phyloP scores from a whole-genome alignment of 306 rosid species.

The Dicorynia guianensis region DNA sequence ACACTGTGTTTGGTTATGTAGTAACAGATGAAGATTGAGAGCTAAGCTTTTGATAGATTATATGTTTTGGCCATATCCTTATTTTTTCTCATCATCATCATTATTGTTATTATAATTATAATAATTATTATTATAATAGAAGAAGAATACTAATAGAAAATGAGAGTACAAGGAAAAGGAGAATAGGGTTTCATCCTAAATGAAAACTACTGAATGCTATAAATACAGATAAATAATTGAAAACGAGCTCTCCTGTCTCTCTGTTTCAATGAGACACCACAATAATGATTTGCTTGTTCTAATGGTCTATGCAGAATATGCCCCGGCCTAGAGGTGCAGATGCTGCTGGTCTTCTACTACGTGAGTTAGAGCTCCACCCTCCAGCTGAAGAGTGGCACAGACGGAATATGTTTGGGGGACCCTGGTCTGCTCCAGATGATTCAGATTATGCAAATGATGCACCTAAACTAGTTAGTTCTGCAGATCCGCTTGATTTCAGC shows the following conservation, averaged over 20 bases:
- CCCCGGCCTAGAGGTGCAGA: constrained; percentile 97
- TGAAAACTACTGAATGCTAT: too few relatives aligned
- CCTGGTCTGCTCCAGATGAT: constrained; percentile 82
- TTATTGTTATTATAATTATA: too few relatives aligned
- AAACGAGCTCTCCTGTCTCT: too few relatives aligned
- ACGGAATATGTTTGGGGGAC: constrained; percentile 85
- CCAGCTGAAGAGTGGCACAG: constrained; percentile 99
- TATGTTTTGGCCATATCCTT: constrained; percentile 1
- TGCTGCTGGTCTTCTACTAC: constrained; percentile 91
- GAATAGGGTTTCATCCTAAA: too few relatives aligned
- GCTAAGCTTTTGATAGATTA: constrained; percentile 12
- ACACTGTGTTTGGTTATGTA: background rate
- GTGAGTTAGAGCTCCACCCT: constrained; percentile 94
- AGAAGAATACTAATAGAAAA: too few relatives aligned
- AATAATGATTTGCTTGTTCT: constrained; percentile 13
- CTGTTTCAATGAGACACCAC: too few relatives aligned
- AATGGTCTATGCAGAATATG: constrained; percentile 67
- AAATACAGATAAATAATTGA: too few relatives aligned
- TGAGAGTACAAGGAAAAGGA: too few relatives aligned
- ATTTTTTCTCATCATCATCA: too few relatives aligned
- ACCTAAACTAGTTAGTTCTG: constrained; percentile 66
- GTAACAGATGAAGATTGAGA: constrained; percentile 18
- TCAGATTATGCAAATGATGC: constrained; percentile 61
- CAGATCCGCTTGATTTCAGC: constrained; percentile 64
- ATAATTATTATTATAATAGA: too few relatives aligned